A percentile compares a stretch with the other conserved stretches of the same genome.
Evolutionary conservation across 257 asterid genomes (phyloP).

Genomic region (Phtheirospermum japonicum): DNA sequence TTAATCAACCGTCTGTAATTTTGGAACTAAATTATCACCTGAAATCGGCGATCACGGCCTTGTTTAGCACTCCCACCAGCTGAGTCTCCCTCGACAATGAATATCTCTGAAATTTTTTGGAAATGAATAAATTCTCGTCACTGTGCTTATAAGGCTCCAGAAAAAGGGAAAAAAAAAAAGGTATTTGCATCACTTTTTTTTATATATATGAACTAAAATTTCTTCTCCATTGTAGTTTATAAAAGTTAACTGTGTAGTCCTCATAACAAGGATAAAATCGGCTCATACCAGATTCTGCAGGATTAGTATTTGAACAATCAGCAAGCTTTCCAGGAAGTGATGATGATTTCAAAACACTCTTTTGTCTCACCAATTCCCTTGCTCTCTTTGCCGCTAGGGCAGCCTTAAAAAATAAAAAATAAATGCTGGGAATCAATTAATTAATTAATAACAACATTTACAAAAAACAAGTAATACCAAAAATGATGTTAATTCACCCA

Average conservation of each 20-base stretch:
- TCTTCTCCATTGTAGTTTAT: neutral
- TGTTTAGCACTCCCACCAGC: constrained; percentile 99
- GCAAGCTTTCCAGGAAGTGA: constrained; percentile 99
- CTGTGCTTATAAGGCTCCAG: neutral
- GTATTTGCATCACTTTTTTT: neutral
- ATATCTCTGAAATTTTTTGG: constrained; percentile 61
- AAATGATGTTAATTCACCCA: neutral
- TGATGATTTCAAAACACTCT: constrained; percentile 78
- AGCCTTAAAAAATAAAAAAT: constrained; percentile 53
- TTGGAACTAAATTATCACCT: constrained; percentile 47
- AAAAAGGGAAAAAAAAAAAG: neutral
- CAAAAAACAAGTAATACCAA: constrained; percentile 1
- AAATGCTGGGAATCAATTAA: neutral
- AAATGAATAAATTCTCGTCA: constrained; percentile 15
- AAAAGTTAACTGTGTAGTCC: no score
- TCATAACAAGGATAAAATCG: no score
- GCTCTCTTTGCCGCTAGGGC: constrained; percentile 98
- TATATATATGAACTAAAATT: neutral
- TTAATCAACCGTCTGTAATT: constrained; percentile 4
- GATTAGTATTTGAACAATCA: constrained; percentile 91
- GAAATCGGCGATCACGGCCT: constrained; percentile 98
- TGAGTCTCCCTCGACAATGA: constrained; percentile 99
- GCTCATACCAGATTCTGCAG: constrained; percentile 72
- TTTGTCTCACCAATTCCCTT: constrained; percentile 90
- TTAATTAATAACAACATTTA: neutral